A percentile compares a stretch with the other conserved stretches of the same genome.
These are phyloP conservation scores for Immersiporthe knoxdaviesiana DNA, from an alignment of 2,329 filamentous ascomycete species.

Conservation along the genomic window DNA sequence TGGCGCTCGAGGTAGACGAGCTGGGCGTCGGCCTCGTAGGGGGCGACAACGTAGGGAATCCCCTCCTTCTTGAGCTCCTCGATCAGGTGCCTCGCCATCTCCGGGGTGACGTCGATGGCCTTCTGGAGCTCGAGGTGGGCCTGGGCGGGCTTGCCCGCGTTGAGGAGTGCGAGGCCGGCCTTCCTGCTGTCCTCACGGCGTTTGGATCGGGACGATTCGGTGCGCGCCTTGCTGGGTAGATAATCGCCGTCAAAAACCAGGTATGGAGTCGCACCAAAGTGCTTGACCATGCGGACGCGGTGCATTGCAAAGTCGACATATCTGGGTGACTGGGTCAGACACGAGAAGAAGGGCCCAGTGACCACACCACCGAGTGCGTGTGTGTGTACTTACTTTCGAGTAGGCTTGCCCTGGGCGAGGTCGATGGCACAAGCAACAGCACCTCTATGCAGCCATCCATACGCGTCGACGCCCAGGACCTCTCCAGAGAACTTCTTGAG, in stretches of 20 bases:
- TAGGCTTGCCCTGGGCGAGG: constrained; percentile 85
- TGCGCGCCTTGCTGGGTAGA: constrained; percentile 88
- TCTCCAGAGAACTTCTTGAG: constrained; percentile 86
- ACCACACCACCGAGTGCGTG: not conserved
- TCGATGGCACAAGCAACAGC: constrained; percentile 90
- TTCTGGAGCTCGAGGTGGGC: constrained; percentile 91
- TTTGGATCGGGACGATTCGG: constrained; percentile 76
- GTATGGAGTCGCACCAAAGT: constrained; percentile 93
- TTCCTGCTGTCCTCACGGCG: constrained; percentile 77
- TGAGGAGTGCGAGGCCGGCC: constrained; percentile 76
- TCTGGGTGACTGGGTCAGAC: constrained; percentile 49
- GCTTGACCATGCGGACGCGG: constrained; percentile 89
- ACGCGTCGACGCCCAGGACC: constrained; percentile 92
- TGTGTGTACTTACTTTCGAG: constrained; percentile 67
- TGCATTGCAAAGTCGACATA: constrained; percentile 90
- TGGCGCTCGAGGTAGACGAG: constrained; percentile 89
- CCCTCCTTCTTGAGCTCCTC: constrained; percentile 83
- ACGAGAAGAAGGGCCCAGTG: not conserved
- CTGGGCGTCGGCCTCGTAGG: constrained; percentile 97
- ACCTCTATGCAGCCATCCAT: constrained; percentile 97
- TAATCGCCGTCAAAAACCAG: constrained; percentile 96
- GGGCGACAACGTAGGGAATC: constrained; percentile 88
- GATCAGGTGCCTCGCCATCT: constrained; percentile 91
- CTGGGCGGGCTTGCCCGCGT: constrained; percentile 77
- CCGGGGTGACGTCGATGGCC: constrained; percentile 90